Evolutionary conservation across 169 alveolate genomes (phyloP).

Genomic region (Perkinsus olseni): DNA sequence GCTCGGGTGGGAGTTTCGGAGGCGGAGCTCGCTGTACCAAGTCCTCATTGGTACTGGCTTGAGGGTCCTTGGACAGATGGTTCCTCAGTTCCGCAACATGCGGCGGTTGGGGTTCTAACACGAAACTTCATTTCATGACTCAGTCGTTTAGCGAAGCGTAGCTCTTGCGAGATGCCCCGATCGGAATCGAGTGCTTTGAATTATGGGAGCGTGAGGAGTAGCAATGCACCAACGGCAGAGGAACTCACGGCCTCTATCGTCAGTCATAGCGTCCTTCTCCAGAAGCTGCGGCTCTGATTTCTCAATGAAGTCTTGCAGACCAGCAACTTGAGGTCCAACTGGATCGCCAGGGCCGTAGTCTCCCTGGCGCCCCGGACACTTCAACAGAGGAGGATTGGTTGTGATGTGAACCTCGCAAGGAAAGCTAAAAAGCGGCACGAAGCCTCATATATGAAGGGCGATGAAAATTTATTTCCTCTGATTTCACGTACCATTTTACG

Average conservation of each 20-base stretch:
- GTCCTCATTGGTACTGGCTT: neutral
- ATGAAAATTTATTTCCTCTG: too few species aligned
- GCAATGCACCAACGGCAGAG: too few species aligned
- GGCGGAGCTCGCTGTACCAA: neutral
- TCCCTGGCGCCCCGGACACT: neutral
- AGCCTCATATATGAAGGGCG: too few species aligned
- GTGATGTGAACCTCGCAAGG: neutral
- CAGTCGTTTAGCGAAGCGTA: too few species aligned
- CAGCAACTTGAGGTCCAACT: neutral
- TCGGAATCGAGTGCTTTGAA: too few species aligned
- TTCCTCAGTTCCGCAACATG: neutral
- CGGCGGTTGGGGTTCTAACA: neutral
- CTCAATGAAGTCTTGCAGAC: neutral
- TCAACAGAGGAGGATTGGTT: neutral
- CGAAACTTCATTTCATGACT: too few species aligned
- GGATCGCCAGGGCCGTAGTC: neutral
- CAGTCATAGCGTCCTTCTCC: neutral
- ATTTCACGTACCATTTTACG: too few species aligned
- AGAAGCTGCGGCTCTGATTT: neutral
- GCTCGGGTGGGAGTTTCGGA: neutral
- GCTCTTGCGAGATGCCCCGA: too few species aligned
- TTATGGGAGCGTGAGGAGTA: too few species aligned
- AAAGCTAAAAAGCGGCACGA: too few species aligned
- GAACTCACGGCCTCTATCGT: neutral
- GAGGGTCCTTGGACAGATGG: neutral